A percentile compares a stretch with the other conserved stretches of the same genome.
These are phyloP conservation scores for Amoebophrya sp. DNA, from an alignment of 169 alveolate genomes.

Conservation along the genomic window DNA sequence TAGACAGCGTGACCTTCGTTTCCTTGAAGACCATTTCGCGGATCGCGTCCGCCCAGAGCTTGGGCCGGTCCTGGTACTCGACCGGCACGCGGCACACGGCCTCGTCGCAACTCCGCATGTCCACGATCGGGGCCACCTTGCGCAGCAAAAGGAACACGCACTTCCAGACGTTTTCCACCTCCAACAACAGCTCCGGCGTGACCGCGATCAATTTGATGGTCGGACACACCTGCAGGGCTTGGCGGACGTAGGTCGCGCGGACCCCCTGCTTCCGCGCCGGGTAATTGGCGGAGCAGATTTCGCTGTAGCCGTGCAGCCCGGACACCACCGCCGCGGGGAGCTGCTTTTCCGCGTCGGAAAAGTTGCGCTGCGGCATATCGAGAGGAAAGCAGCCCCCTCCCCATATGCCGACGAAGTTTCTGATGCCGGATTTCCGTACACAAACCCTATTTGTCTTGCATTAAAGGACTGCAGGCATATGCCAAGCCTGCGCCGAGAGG, in stretches of 20 bases:
- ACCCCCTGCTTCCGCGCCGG: constrained; percentile 33
- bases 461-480: no score
- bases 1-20: background rate
- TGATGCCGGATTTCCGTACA: no score
- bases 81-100: constrained; percentile 25
- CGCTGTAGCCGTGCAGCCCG: constrained; percentile 31
- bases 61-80: constrained; percentile 20
- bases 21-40: background rate
- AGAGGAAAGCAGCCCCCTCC: no score
- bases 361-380: constrained; percentile 1
- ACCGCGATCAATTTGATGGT: constrained; percentile 24
- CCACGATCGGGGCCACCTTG: no score
- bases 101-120: constrained; percentile 32
- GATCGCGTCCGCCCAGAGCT: background rate
- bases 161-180: constrained; percentile 33
- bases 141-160: background rate
- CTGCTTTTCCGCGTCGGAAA: background rate
- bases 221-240: constrained; percentile 27
- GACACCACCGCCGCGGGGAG: constrained; percentile 31
- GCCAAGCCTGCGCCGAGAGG: no score
- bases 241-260: background rate
- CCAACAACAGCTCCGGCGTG: constrained; percentile 27
- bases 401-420: no score
- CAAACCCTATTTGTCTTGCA: no score
- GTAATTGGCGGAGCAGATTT: constrained; percentile 35